Conservation (phyloP, 139 green algal genomes). For the Volvox africanus region DNA sequence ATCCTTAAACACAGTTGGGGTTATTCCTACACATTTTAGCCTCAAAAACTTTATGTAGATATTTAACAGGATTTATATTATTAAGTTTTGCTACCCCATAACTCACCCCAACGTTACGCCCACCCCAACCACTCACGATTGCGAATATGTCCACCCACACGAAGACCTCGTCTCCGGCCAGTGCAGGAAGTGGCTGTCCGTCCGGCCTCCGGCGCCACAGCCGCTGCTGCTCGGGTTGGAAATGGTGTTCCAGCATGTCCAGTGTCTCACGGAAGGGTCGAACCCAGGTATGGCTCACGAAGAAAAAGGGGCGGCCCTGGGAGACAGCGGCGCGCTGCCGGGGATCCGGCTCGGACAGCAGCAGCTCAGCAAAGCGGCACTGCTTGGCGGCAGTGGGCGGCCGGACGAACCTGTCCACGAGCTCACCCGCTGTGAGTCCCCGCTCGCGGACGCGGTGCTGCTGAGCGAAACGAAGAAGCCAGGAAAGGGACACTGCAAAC, state of each 20-base stretch:
- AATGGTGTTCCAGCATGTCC: neutral
- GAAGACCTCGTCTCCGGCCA: neutral
- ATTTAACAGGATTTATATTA: too few species aligned
- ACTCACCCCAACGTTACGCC: too few species aligned
- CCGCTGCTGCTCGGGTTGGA: slow-evolving; percentile 5
- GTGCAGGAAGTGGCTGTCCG: neutral
- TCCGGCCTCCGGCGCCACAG: neutral
- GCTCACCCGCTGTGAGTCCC: neutral
- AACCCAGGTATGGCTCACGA: slow-evolving; percentile 7
- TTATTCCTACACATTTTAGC: too few species aligned
- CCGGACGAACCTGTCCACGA: neutral
- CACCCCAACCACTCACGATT: neutral
- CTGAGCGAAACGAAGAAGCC: neutral
- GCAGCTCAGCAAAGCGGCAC: neutral
- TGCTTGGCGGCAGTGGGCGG: neutral
- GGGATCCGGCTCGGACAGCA: neutral
- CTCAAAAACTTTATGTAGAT: too few species aligned
- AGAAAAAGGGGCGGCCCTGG: neutral
- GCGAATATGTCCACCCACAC: slow-evolving; percentile 13
- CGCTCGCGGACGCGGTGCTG: neutral
- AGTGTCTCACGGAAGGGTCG: neutral
- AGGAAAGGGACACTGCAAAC: neutral
- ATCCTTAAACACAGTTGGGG: neutral
- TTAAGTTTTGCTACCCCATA: too few species aligned
- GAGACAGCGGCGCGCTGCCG: neutral